A percentile compares a stretch with the other conserved stretches of the same genome.
These are phyloP conservation scores for Cyberlindnera mycetangii DNA, from an alignment of 805 yeast genomes.

Conservation along the genomic window DNA sequence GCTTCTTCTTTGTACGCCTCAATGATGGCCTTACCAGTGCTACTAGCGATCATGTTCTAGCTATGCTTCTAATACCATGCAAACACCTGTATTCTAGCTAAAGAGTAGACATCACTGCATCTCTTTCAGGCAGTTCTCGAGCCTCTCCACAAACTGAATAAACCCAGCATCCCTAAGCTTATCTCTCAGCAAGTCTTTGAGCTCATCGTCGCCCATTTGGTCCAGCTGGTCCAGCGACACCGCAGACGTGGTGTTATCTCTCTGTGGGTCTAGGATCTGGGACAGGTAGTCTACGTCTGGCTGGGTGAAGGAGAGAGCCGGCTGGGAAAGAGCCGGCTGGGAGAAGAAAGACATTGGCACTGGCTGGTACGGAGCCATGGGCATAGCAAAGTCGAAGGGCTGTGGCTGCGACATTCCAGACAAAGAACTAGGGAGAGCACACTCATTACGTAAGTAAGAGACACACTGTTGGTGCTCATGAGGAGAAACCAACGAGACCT, in stretches of 20 bases:
- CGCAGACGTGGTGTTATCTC: neutral
- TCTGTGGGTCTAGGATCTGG: conserved; percentile 16
- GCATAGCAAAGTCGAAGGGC: conserved; percentile 6
- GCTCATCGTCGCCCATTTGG: conserved; percentile 20
- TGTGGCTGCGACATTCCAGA: no score
- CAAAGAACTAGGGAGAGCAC: neutral
- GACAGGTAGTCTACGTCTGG: conserved; percentile 14
- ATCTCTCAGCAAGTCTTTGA: conserved; percentile 16
- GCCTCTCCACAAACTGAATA: conserved; percentile 25
- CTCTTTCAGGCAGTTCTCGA: conserved; percentile 21
- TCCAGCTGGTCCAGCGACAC: conserved; percentile 3
- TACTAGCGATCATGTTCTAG: conserved; percentile 13
- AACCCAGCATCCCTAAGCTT: conserved; percentile 25
- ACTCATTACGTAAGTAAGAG: conserved; percentile 2
- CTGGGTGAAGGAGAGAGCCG: neutral
- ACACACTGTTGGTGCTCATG: conserved; percentile 11
- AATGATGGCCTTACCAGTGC: conserved; percentile 12
- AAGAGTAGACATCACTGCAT: conserved; percentile 6
- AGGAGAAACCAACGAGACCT: conserved; percentile 7
- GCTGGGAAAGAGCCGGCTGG: conserved; percentile 2
- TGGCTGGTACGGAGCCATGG: neutral
- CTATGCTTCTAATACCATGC: neutral
- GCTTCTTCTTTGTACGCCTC: conserved; percentile 13
- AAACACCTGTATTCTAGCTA: no score
- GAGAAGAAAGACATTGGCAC: neutral